Conservation (phyloP, 176 grass and related monocot species). For the Elymus sibiricus region DNA sequence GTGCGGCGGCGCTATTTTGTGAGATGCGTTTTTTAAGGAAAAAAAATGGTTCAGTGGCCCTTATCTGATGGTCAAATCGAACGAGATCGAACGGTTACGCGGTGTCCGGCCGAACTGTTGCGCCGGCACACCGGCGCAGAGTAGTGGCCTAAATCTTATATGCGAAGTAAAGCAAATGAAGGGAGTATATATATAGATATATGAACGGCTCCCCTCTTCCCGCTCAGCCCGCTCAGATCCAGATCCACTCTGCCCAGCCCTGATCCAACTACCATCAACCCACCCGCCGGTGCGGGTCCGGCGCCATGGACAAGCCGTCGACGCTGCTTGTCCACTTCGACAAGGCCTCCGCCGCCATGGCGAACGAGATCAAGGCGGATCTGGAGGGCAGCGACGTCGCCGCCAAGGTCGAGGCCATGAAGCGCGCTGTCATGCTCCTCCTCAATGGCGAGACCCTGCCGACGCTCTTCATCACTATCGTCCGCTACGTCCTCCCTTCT, state of each 20-base stretch:
- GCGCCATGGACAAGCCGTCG: conserved; percentile 51
- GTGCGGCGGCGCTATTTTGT: no score
- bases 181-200: no score
- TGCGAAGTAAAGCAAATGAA: no score
- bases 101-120: no score
- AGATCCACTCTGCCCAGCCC: conserved; percentile 3
- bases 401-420: conserved; percentile 61
- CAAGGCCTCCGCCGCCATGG: conserved; percentile 62
- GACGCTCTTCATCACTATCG: conserved; percentile 70
- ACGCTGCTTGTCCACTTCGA: conserved; percentile 72
- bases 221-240: conserved; percentile 11
- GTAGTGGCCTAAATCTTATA: no score
- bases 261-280: conserved; percentile 1
- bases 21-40: no score
- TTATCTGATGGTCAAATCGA: no score
- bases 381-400: conserved; percentile 51
- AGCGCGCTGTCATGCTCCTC: conserved; percentile 63
- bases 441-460: conserved; percentile 63
- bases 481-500: conserved; percentile 68
- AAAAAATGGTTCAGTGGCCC: no score
- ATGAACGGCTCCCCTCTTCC: background rate
- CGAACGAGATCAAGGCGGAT: conserved; percentile 62
- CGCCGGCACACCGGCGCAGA: no score
- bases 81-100: no score
- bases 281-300: background rate